Evolutionary conservation across 2,329 filamentous ascomycete species (phyloP).

Genomic region (Xylariaceae sp.): DNA sequence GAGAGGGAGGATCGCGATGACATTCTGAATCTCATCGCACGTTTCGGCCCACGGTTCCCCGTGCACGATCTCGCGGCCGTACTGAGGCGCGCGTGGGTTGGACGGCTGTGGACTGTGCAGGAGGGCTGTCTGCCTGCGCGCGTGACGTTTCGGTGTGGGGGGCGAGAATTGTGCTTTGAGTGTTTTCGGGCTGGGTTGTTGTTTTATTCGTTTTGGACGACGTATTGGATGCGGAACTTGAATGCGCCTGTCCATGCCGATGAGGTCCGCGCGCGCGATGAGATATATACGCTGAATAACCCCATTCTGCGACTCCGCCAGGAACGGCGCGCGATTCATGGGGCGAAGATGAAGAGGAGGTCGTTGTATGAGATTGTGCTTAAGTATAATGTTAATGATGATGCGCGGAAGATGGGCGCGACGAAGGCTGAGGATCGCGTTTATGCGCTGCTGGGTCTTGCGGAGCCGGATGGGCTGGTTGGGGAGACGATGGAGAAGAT

Average conservation of each 20-base stretch:
- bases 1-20: constrained; percentile 28
- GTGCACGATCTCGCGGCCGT: constrained; percentile 27
- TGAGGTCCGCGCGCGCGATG: constrained; percentile 19
- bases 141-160: constrained; percentile 16
- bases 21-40: constrained; percentile 26
- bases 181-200: constrained; percentile 20
- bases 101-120: constrained; percentile 35
- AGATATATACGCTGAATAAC: constrained; percentile 22
- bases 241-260: constrained; percentile 7
- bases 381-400: constrained; percentile 30
- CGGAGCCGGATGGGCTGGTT: constrained; percentile 20
- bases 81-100: constrained; percentile 30
- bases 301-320: constrained; percentile 27
- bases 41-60: constrained; percentile 25
- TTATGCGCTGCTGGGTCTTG: constrained; percentile 32
- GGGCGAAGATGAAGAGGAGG: constrained; percentile 4
- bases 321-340: constrained; percentile 32
- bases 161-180: constrained; percentile 14
- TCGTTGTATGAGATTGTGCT: constrained; percentile 28
- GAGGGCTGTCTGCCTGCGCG: constrained; percentile 24
- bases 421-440: constrained; percentile 31
- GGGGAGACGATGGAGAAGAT: constrained; percentile 10
- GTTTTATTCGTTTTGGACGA: constrained; percentile 32
- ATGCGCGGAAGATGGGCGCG: constrained; percentile 24
- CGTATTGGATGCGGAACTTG: constrained; percentile 24